phyloP scores from a whole-genome alignment of 495 filamentous ascomycete genomes.

The Aspergillus conjunctus region DNA sequence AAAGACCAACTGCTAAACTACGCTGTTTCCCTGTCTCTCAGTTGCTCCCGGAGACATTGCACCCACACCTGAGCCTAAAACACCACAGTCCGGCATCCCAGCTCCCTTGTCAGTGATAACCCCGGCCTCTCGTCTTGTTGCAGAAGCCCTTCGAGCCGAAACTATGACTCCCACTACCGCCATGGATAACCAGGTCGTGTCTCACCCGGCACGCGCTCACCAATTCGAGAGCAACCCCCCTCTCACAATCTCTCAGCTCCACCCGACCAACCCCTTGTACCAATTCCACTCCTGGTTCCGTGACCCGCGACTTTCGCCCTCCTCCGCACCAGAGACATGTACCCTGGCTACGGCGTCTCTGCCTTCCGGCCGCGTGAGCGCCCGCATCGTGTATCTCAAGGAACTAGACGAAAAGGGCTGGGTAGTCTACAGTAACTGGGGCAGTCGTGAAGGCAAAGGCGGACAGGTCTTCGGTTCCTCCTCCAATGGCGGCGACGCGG shows the following conservation, averaged over 20 bases:
- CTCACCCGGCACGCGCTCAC: conserved; percentile 47
- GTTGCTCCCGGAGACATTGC: conserved; percentile 51
- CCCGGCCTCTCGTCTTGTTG: conserved; percentile 20
- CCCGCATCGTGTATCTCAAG: conserved; percentile 90
- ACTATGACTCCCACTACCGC: conserved; percentile 43
- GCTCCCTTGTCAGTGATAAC: conserved; percentile 42
- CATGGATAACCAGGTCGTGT: conserved; percentile 39
- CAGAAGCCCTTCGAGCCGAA: conserved; percentile 34
- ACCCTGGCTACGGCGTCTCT: conserved; percentile 83
- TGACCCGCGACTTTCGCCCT: conserved; percentile 59
- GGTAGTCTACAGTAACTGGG: conserved; percentile 92
- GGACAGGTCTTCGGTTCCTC: conserved; percentile 42
- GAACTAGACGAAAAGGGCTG: conserved; percentile 72
- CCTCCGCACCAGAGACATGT: conserved; percentile 72
- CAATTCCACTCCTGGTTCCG: conserved; percentile 91
- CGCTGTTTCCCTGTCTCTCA: conserved; percentile 16
- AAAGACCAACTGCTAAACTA: conserved; percentile 10
- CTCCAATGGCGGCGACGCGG: conserved; percentile 8
- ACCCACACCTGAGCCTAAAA: conserved; percentile 22
- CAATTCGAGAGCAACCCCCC: conserved; percentile 52
- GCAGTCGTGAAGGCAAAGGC: conserved; percentile 56
- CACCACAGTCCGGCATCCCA: conserved; percentile 12
- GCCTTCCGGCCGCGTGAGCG: conserved; percentile 80
- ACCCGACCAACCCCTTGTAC: conserved; percentile 59
- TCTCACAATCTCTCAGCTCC: conserved; percentile 44